A percentile compares a stretch with the other conserved stretches of the same genome.
These are phyloP conservation scores for Oryza brachyantha DNA, from an alignment of 176 grass and related monocot genomes.

Conservation along the genomic window DNA sequence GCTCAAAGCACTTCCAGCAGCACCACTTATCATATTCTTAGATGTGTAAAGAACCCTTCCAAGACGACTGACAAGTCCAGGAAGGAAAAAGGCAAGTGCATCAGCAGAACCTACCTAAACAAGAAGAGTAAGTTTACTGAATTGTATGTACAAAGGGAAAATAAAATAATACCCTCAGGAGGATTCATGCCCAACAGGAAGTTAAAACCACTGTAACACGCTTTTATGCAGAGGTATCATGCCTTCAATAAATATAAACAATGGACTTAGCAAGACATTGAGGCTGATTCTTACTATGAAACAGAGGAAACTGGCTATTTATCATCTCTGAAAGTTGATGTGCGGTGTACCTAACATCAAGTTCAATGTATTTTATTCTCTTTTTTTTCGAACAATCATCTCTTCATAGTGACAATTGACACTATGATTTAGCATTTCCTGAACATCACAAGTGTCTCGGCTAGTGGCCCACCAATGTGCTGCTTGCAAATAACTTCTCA, in stretches of 20 bases:
- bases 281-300: slow-evolving; percentile 17
- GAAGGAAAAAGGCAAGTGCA: slow-evolving; percentile 89
- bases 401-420: no score
- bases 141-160: neutral
- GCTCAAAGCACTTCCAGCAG: slow-evolving; percentile 73
- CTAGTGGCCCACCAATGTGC: neutral
- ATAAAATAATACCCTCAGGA: slow-evolving; percentile 15
- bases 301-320: neutral
- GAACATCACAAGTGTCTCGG: slow-evolving; percentile 1
- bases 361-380: slow-evolving; percentile 12
- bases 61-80: slow-evolving; percentile 83
- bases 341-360: neutral
- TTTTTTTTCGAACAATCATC: neutral
- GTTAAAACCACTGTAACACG: slow-evolving; percentile 3
- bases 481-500: slow-evolving; percentile 35
- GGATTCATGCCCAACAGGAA: slow-evolving; percentile 11
- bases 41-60: slow-evolving; percentile 76
- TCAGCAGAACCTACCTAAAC: slow-evolving; percentile 90
- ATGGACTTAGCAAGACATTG: neutral
- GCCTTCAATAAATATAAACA: slow-evolving; percentile 8
- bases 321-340: slow-evolving; percentile 14
- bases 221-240: slow-evolving; percentile 19
- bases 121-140: slow-evolving; percentile 30
- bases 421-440: slow-evolving; percentile 7
- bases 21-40: slow-evolving; percentile 68